Evolutionary conservation across 495 filamentous ascomycete species (phyloP).

Genomic region (Diplogelasinospora grovesii): DNA sequence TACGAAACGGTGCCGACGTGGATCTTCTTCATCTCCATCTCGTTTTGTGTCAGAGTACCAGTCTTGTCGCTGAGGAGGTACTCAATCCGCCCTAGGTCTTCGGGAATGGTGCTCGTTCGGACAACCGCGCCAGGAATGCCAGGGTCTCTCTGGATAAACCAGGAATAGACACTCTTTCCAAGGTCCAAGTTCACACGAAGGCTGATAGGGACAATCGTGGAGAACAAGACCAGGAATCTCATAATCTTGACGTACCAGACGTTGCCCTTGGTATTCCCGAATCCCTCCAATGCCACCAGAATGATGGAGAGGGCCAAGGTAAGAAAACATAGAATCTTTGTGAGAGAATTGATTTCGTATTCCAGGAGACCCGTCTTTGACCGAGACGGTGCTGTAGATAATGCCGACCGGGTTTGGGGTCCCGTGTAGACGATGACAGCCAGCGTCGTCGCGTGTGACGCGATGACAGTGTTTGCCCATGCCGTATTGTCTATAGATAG

Average conservation of each 20-base stretch:
- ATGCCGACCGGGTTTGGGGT: slow-evolving; percentile 84
- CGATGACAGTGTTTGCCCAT: slow-evolving; percentile 97
- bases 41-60: slow-evolving; percentile 93
- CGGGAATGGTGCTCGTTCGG: slow-evolving; percentile 92
- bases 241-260: slow-evolving; percentile 93
- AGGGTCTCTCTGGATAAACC: slow-evolving; percentile 86
- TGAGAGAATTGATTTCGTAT: slow-evolving; percentile 95
- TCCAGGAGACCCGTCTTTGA: slow-evolving; percentile 92
- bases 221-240: slow-evolving; percentile 96
- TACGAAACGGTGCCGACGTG: slow-evolving; percentile 98
- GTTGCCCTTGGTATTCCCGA: slow-evolving; percentile 55
- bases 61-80: slow-evolving; percentile 97
- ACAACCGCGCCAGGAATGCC: slow-evolving; percentile 90
- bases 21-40: slow-evolving; percentile 98
- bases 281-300: slow-evolving; percentile 81
- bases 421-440: slow-evolving; percentile 93
- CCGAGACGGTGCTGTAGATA: slow-evolving; percentile 85
- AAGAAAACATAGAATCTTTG: slow-evolving; percentile 88
- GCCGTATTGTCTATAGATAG: slow-evolving; percentile 95
- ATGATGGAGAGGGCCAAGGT: slow-evolving; percentile 81
- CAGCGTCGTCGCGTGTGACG: slow-evolving; percentile 78
- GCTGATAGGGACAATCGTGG: slow-evolving; percentile 96
- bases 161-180: slow-evolving; percentile 92
- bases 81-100: slow-evolving; percentile 92
- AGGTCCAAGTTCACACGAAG: slow-evolving; percentile 94